Base-by-base conservation (phyloP, 352 stramenopile genomes). In the Globisporangium radiosum region DNA sequence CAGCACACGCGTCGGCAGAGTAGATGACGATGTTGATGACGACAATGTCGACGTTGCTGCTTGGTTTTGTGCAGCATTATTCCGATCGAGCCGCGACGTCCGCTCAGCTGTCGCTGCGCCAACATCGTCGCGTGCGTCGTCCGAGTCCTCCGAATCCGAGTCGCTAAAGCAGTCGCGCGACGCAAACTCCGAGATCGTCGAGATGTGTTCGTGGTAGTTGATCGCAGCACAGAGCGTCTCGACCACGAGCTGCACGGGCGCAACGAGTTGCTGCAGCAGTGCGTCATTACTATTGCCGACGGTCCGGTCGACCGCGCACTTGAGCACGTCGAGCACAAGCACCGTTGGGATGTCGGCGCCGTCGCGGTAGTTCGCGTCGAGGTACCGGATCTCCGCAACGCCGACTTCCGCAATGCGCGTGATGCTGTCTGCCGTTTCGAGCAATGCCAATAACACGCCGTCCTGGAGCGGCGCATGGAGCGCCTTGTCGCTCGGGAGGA, bases 121-220 rank as follows among this genome's bases (percentile, higher is more conserved):
- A 13, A 51, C 57, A 42, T 69, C 58, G 36, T 76, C 73, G 19
- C 71, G 66, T 7, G 43, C 43, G 13, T 74, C 73, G 19, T 47
- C 49, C 3, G 70, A 75, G 6, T 74, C 69, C 38, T 91, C 81
- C 0, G 76, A 88, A 55, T 90, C 81, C 45, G 71, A 85, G 54
- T 92, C 81, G 53, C 79, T 90, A 52, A 92, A 92, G 54, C 81
- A 88, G 59, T 85, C 78, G 1, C 79, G 78, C 4, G 77, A 78
- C 8, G 81, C 81, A 49, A 90, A 87, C 59, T 89, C 79, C 0
- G 70, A 78, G 55, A 92, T 92, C 1, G 79, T 89, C 5, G 77
- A 78, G 42, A 89, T 64, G 53, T 92, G 81, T 63, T 88, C 79
- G 40, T 88, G 77, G 38, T 89, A 92, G 56, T 90, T 90, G 57